Conservation (phyloP, 2,329 filamentous ascomycete species). For the Parafenestella ontariensis region DNA sequence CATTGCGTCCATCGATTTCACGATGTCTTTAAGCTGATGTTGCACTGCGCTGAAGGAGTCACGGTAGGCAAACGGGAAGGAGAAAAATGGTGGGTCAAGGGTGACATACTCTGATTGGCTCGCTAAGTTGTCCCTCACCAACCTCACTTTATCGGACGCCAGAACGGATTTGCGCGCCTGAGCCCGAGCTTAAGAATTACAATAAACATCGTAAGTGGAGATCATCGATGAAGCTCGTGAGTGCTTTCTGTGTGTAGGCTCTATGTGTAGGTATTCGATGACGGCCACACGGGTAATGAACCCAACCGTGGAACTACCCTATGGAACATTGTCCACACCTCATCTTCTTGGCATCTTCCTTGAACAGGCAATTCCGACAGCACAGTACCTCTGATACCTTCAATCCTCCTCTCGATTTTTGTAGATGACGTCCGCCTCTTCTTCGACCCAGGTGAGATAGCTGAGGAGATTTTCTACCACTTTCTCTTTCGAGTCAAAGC, state of each 20-base stretch:
- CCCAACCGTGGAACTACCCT: too few species aligned
- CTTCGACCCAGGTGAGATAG: constrained; percentile 7
- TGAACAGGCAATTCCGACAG: too few species aligned
- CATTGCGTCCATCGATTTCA: constrained; percentile 13
- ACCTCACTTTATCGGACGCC: not conserved
- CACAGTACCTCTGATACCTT: not conserved
- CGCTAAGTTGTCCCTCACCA: constrained; percentile 7
- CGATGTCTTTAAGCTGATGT: not conserved
- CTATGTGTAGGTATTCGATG: too few species aligned
- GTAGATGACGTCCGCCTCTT: constrained; percentile 3
- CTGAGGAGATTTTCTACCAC: constrained; percentile 5
- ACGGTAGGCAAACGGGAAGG: constrained; percentile 12
- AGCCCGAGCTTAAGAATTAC: too few species aligned
- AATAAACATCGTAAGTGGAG: too few species aligned
- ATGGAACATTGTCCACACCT: too few species aligned
- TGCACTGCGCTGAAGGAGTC: constrained; percentile 16
- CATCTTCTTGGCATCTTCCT: too few species aligned
- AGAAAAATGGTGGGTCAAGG: constrained; percentile 21
- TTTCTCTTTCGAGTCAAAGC: constrained; percentile 8
- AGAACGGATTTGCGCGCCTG: too few species aligned
- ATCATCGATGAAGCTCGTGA: too few species aligned
- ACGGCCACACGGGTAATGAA: too few species aligned
- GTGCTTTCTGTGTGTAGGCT: too few species aligned
- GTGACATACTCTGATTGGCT: constrained; percentile 16
- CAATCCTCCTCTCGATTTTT: constrained; percentile 3